A percentile compares a stretch with the other conserved stretches of the same genome.
Conservation (phyloP, 805 yeast genomes). For the Candida orba region DNA sequence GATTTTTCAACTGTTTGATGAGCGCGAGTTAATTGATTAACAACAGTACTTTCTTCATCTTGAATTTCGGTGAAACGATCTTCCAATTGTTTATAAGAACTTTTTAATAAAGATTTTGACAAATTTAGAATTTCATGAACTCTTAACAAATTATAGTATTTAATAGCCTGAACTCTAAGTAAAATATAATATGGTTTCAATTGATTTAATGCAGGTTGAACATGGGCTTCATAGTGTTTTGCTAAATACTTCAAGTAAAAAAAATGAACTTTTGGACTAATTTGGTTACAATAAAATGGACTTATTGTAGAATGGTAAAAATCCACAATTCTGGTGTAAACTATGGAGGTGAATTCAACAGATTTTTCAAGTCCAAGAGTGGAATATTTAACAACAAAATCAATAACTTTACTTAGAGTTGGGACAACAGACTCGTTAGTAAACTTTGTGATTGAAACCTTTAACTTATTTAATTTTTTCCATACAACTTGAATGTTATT, state of each 20-base stretch:
- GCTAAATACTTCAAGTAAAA: constrained; percentile 6
- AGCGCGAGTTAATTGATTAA: background rate
- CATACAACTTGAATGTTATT: background rate
- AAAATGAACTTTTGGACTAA: background rate
- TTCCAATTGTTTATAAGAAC: constrained; percentile 13
- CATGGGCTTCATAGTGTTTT: background rate
- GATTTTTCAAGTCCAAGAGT: background rate
- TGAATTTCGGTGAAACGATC: constrained; percentile 9
- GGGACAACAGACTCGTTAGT: background rate
- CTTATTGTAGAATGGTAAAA: background rate
- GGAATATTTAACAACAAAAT: background rate
- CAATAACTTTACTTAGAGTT: background rate
- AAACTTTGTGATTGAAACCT: background rate
- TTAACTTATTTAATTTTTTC: background rate
- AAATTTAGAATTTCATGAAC: constrained; percentile 14
- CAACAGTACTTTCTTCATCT: constrained; percentile 1
- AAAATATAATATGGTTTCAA: constrained; percentile 3
- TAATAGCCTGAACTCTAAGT: background rate
- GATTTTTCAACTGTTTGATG: background rate
- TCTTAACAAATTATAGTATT: constrained; percentile 14
- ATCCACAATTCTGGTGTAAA: background rate
- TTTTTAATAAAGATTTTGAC: constrained; percentile 11
- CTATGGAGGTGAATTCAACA: background rate
- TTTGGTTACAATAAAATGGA: background rate
- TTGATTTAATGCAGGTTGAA: background rate